Percentiles rank a stretch among this genome's conserved stretches.
phyloP scores from a whole-genome alignment of 2,329 filamentous ascomycete species.

The Paecilomyces sp. region DNA sequence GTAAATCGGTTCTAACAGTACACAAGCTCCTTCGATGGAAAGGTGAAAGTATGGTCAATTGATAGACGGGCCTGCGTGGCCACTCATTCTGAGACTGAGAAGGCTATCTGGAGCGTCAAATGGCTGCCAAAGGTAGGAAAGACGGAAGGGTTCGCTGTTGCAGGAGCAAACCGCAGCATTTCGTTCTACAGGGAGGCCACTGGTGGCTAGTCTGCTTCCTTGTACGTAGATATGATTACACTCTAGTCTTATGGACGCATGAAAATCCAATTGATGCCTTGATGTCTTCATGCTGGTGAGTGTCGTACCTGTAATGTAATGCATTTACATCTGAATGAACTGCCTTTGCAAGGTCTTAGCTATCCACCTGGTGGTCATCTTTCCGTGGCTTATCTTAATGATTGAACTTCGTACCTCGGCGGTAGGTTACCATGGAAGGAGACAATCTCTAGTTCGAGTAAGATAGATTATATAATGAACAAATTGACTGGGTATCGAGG shows the following conservation, averaged over 20 bases:
- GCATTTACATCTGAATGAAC: background rate
- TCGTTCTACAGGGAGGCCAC: constrained; percentile 82
- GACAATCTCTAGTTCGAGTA: background rate
- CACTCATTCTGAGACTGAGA: constrained; percentile 86
- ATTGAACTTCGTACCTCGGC: no score
- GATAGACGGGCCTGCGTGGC: constrained; percentile 79
- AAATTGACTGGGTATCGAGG: background rate
- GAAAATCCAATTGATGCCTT: background rate
- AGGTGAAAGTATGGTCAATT: constrained; percentile 92
- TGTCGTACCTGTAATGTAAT: background rate
- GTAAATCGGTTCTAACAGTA: constrained; percentile 5
- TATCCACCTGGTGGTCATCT: no score
- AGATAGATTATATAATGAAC: background rate
- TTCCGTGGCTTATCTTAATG: no score
- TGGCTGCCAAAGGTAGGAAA: constrained; percentile 67
- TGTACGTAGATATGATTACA: background rate
- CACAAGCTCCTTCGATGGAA: constrained; percentile 71
- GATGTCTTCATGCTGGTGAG: background rate
- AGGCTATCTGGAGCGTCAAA: constrained; percentile 72
- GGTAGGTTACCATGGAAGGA: background rate
- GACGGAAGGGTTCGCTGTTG: constrained; percentile 67
- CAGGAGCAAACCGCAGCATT: constrained; percentile 67
- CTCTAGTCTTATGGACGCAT: background rate
- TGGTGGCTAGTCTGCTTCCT: constrained; percentile 42
- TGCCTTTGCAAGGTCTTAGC: no score